Conservation (phyloP, 202 grass and related monocot species). For the Schoenoplectus tabernaemontani region DNA sequence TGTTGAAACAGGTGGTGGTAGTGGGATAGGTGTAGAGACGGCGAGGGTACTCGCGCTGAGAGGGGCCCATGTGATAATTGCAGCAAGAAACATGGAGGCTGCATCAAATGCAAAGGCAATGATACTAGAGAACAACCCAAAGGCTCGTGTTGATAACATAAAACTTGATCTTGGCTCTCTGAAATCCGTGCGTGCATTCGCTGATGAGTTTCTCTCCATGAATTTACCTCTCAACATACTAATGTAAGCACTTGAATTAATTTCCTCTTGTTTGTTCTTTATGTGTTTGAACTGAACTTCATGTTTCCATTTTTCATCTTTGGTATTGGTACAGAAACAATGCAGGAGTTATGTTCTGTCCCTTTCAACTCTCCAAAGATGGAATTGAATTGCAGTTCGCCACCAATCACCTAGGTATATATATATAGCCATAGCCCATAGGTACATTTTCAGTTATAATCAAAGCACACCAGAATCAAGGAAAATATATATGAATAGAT, state of each 20-base stretch:
- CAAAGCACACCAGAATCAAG: neutral
- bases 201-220: constrained; percentile 64
- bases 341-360: constrained; percentile 97
- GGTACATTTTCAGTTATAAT: neutral
- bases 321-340: constrained; percentile 74
- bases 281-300: neutral
- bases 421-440: no score
- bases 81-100: constrained; percentile 83
- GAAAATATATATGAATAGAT: neutral
- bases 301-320: constrained; percentile 10
- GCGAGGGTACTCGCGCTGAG: constrained; percentile 70
- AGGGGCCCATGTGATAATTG: constrained; percentile 83
- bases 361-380: constrained; percentile 83
- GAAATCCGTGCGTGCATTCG: constrained; percentile 67
- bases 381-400: constrained; percentile 88
- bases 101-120: constrained; percentile 54
- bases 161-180: constrained; percentile 87
- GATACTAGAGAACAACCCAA: constrained; percentile 43
- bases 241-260: constrained; percentile 43
- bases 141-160: constrained; percentile 48
- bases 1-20: constrained; percentile 55
- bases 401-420: constrained; percentile 90
- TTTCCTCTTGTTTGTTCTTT: constrained; percentile 9
- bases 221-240: constrained; percentile 83
- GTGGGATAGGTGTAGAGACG: constrained; percentile 91